These are phyloP conservation scores for Chlorophyllum brunneum DNA, from an alignment of 768 basidiomycete species.

Conservation along the genomic window DNA sequence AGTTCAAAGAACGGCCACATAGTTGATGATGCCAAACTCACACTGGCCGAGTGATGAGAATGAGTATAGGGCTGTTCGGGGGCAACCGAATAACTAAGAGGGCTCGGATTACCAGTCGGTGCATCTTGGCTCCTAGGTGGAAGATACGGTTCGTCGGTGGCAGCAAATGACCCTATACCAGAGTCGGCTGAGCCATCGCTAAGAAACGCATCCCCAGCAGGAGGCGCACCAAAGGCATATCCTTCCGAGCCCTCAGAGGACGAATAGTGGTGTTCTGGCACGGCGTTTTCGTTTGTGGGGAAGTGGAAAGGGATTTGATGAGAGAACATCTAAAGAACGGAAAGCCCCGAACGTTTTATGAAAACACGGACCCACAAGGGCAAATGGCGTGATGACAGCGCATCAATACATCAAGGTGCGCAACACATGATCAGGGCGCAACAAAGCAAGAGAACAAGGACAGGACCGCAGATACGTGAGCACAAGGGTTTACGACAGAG, in stretches of 20 bases:
- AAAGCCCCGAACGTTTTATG: not conserved
- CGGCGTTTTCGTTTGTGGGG: constrained; percentile 7
- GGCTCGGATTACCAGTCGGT: constrained; percentile 5
- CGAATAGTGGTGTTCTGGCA: constrained; percentile 5
- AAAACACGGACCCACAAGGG: constrained; percentile 13
- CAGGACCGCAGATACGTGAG: not conserved
- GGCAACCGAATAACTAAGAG: constrained; percentile 6
- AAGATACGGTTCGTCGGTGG: constrained; percentile 7
- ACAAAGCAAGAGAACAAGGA: constrained; percentile 8
- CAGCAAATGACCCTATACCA: not conserved
- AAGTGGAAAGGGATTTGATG: constrained; percentile 1
- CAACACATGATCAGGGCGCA: not conserved
- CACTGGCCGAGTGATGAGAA: not conserved
- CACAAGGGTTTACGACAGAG: not conserved
- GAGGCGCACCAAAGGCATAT: not conserved
- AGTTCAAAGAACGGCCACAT: not conserved
- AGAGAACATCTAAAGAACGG: constrained; percentile 3
- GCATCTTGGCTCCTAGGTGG: not conserved
- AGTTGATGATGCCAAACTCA: not conserved
- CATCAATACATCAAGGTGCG: not conserved
- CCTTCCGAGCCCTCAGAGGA: constrained; percentile 8
- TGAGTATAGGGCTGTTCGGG: not conserved
- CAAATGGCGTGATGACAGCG: constrained; percentile 2
- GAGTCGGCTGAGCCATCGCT: constrained; percentile 7
- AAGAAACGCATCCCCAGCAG: constrained; percentile 2